Conservation (phyloP, 257 asterid species). For the Anisodus acutangulus region DNA sequence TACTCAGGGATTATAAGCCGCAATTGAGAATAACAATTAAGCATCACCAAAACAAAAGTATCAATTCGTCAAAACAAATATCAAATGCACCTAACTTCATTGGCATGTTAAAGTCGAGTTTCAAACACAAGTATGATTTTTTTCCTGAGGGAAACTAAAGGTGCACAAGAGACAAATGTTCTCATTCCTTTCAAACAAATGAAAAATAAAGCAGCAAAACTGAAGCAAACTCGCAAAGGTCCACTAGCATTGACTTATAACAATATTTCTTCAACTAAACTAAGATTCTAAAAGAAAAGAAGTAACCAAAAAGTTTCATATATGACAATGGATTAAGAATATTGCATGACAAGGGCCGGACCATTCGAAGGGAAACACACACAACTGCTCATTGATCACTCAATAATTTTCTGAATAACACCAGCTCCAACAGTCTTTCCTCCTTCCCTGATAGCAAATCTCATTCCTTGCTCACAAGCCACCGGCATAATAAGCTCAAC, state of each 20-base stretch:
- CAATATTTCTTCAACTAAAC: slow-evolving; percentile 51
- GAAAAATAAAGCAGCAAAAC: background rate
- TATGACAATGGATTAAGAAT: slow-evolving; percentile 29
- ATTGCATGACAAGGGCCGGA: slow-evolving; percentile 27
- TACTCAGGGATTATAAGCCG: background rate
- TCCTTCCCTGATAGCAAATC: slow-evolving; percentile 93
- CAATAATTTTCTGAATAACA: slow-evolving; percentile 73
- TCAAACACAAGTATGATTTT: background rate
- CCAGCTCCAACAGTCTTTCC: slow-evolving; percentile 97
- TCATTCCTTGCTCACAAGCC: slow-evolving; percentile 94
- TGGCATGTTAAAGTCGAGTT: background rate
- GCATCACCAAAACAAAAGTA: slow-evolving; percentile 37
- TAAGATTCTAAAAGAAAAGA: slow-evolving; percentile 31
- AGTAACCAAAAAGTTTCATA: slow-evolving; percentile 23
- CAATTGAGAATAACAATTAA: slow-evolving; percentile 24
- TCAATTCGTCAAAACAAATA: slow-evolving; percentile 41
- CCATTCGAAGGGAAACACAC: background rate
- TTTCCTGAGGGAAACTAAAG: background rate
- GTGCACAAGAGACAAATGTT: slow-evolving; percentile 20
- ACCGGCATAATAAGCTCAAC: slow-evolving; percentile 90
- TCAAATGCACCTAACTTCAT: slow-evolving; percentile 24
- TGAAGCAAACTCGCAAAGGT: slow-evolving; percentile 1
- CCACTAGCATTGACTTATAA: slow-evolving; percentile 41
- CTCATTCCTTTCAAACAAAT: slow-evolving; percentile 22
- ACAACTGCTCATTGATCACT: slow-evolving; percentile 39